phyloP scores from a whole-genome alignment of 345 rosid genomes.

The Lepidium aucheri region DNA sequence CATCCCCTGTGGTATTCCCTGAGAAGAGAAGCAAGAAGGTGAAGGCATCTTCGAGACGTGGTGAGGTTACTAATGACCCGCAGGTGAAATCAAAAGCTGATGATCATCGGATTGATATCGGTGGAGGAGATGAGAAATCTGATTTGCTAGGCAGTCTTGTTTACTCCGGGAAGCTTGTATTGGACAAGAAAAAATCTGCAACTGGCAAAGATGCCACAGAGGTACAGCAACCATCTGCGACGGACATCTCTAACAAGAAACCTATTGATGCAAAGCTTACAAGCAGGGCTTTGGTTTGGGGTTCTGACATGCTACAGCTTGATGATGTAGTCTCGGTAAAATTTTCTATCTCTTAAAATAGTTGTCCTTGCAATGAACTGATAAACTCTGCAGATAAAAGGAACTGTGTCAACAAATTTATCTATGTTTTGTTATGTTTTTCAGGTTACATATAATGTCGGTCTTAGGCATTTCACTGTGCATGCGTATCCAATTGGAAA shows the following conservation, averaged over 20 bases:
- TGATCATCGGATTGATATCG: conserved; percentile 68
- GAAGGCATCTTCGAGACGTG: conserved; percentile 46
- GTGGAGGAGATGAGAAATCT: conserved; percentile 81
- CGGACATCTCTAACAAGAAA: conserved; percentile 38
- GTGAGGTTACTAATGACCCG: conserved; percentile 31
- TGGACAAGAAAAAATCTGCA: conserved; percentile 54
- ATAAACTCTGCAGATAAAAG: neutral
- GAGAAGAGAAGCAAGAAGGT: conserved; percentile 75
- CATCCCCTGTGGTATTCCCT: conserved; percentile 82
- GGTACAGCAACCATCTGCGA: conserved; percentile 30
- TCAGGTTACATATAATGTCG: conserved; percentile 78
- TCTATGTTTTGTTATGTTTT: conserved; percentile 13
- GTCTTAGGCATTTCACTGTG: conserved; percentile 82
- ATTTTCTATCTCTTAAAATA: neutral
- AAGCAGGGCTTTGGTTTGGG: conserved; percentile 80
- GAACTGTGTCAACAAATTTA: neutral
- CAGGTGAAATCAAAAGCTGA: conserved; percentile 39
- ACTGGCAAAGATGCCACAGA: conserved; percentile 32
- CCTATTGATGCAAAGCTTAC: conserved; percentile 74
- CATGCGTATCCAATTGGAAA: conserved; percentile 71
- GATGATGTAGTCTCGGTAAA: conserved; percentile 73
- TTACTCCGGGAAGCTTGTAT: conserved; percentile 62
- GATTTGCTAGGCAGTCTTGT: conserved; percentile 76
- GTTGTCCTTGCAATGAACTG: neutral
- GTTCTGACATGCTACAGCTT: conserved; percentile 61